Base-by-base conservation (phyloP, 768 basidiomycete genomes). In the Suillus sp. region DNA sequence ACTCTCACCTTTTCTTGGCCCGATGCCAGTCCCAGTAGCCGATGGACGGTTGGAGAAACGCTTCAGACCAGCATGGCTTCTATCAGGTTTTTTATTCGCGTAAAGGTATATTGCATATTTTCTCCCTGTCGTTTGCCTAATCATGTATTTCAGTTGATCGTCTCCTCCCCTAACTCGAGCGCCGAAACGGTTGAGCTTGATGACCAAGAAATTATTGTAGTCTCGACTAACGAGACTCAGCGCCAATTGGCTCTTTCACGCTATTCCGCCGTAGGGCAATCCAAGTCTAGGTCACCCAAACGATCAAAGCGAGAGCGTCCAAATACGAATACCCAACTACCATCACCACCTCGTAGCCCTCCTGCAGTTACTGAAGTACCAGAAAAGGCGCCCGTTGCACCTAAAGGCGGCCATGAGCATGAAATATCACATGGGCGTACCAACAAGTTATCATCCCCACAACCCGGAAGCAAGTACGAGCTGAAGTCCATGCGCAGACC, bases 11-110 rank as follows among this genome's bases (percentile, higher is more conserved):
- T 92, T 47, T 86, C 88, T 67, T 91, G 91, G 88, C 90, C 91
- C 16, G 82, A 84, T 40, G 75, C 83, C 60, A 89, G 87, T 70
- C 84, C 88, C 3, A 82, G 83, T 63, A 86, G 83, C 69, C 85
- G 89, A 22, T 94, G 92, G 90, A 84, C 91, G 10, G 83, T 90
- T 62, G 92, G 92, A 13, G 91, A 93, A 78, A 89, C 90, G 32
- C 83, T 92, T 67, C 79, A 82, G 66, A 88, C 88, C 47, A 80
- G 84, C 58, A 74, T 89, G 67, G 86, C 84, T 16, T 82, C 84
- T 59, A 83, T 92, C 60, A 83, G 83, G 71, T 95, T 91, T 74
- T 86, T 88, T 73, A 78, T 89, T 67, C 84, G 86, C 51, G 80
- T 88, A 67, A 91, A 90, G 83, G 88, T 91, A 62, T 67, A 68